Evolutionary conservation across 139 green algal species (phyloP).

Genomic region (Haematococcus sp.): DNA sequence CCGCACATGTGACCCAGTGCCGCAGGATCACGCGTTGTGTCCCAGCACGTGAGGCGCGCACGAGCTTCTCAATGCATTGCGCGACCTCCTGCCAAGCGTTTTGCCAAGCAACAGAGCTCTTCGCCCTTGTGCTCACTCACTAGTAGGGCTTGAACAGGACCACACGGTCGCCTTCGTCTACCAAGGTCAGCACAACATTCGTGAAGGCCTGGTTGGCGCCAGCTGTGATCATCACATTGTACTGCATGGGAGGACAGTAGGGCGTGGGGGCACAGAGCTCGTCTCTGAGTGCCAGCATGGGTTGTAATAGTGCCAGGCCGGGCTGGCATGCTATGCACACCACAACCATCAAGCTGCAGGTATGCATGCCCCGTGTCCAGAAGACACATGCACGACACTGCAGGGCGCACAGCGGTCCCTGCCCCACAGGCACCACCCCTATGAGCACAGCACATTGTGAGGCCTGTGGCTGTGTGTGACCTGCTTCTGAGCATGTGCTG

Average conservation of each 20-base stretch:
- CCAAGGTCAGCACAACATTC: conserved; percentile 81
- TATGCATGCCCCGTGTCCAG: not conserved
- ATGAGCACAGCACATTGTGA: too few species aligned
- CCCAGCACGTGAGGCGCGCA: too few species aligned
- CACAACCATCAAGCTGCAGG: not conserved
- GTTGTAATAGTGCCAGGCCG: too few species aligned
- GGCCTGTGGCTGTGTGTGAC: too few species aligned
- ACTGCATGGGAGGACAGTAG: too few species aligned
- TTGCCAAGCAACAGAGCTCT: not conserved
- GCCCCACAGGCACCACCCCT: too few species aligned
- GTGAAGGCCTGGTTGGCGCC: conserved; percentile 69
- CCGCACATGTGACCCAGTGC: too few species aligned
- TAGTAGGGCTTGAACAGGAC: conserved; percentile 90
- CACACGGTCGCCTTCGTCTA: conserved; percentile 53
- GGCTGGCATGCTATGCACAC: not conserved
- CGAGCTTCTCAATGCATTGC: too few species aligned
- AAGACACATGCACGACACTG: not conserved
- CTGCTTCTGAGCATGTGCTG: too few species aligned
- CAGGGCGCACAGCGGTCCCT: not conserved
- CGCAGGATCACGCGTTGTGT: too few species aligned
- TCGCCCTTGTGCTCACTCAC: not conserved
- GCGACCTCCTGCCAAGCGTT: not conserved
- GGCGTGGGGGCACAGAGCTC: too few species aligned
- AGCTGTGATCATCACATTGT: conserved; percentile 16
- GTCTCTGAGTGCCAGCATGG: too few species aligned